Conservation (phyloP, 805 yeast species). For the Brettanomyces naardenensis region DNA sequence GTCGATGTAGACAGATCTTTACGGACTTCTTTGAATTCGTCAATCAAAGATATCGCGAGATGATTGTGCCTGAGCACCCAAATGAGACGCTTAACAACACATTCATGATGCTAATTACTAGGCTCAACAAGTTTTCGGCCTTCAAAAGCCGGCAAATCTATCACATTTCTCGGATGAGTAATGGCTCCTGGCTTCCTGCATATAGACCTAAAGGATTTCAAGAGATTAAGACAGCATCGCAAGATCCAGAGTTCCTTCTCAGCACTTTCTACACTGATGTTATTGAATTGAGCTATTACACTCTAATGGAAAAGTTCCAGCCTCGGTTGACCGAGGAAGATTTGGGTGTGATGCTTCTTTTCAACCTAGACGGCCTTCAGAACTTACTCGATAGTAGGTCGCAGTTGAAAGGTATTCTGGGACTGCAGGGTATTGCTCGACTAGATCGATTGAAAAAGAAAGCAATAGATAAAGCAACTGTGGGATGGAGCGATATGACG, state of each 20-base stretch:
- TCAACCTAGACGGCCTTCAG: constrained; percentile 68
- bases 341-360: constrained; percentile 64
- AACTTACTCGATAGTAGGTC: constrained; percentile 53
- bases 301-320: constrained; percentile 27
- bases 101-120: constrained; percentile 61
- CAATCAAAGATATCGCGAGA: constrained; percentile 34
- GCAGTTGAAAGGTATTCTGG: constrained; percentile 41
- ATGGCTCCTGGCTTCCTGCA: constrained; percentile 69
- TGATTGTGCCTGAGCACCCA: constrained; percentile 54
- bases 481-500: constrained; percentile 76
- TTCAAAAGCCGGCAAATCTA: constrained; percentile 43
- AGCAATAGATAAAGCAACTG: constrained; percentile 62
- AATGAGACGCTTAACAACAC: constrained; percentile 20
- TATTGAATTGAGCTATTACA: constrained; percentile 44
- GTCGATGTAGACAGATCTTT: constrained; percentile 28
- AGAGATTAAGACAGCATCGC: constrained; percentile 38
- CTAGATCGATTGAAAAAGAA: constrained; percentile 63
- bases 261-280: constrained; percentile 69
- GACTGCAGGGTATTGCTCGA: constrained; percentile 52
- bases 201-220: constrained; percentile 63
- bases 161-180: constrained; percentile 42
- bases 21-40: constrained; percentile 46
- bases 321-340: constrained; percentile 34
- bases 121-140: constrained; percentile 57
- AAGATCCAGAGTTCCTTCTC: constrained; percentile 43